Evolutionary conservation across 768 basidiomycete genomes (phyloP).

Genomic region (Holtermanniella nyarrowii): DNA sequence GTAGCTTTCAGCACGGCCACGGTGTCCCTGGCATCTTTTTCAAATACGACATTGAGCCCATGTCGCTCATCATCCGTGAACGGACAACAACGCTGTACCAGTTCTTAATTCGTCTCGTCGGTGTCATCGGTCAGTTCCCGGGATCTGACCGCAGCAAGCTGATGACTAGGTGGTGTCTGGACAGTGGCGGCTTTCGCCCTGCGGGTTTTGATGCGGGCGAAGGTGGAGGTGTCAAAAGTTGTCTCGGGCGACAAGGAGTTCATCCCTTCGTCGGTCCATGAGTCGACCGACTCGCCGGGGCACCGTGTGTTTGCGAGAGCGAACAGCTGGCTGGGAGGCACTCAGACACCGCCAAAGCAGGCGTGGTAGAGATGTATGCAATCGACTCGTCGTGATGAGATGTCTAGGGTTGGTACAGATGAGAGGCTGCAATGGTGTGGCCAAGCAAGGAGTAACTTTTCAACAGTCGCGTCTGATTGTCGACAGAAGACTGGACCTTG

Average conservation of each 20-base stretch:
- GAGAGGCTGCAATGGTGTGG: too few species aligned
- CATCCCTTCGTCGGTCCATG: constrained; percentile 14
- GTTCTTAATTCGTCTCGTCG: constrained; percentile 70
- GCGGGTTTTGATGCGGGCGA: constrained; percentile 34
- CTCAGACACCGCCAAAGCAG: too few species aligned
- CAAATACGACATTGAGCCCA: constrained; percentile 92
- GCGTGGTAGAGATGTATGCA: too few species aligned
- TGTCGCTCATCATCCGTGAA: constrained; percentile 74
- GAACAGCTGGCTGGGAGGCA: neutral
- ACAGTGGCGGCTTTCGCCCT: constrained; percentile 37
- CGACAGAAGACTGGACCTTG: too few species aligned
- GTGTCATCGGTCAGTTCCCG: constrained; percentile 61
- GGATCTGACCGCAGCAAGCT: neutral
- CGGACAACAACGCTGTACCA: constrained; percentile 73
- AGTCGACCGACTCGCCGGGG: too few species aligned
- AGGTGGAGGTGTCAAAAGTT: constrained; percentile 26
- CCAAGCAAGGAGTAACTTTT: too few species aligned
- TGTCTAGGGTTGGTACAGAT: too few species aligned
- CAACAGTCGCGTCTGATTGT: too few species aligned
- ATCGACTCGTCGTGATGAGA: too few species aligned
- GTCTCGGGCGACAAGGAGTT: constrained; percentile 15
- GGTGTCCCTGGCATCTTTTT: constrained; percentile 91
- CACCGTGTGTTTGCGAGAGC: neutral
- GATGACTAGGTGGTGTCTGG: constrained; percentile 35
- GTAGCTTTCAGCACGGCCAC: constrained; percentile 59